These are phyloP conservation scores for Phylloporus sp. DNA, from an alignment of 768 basidiomycete species.

Conservation along the genomic window DNA sequence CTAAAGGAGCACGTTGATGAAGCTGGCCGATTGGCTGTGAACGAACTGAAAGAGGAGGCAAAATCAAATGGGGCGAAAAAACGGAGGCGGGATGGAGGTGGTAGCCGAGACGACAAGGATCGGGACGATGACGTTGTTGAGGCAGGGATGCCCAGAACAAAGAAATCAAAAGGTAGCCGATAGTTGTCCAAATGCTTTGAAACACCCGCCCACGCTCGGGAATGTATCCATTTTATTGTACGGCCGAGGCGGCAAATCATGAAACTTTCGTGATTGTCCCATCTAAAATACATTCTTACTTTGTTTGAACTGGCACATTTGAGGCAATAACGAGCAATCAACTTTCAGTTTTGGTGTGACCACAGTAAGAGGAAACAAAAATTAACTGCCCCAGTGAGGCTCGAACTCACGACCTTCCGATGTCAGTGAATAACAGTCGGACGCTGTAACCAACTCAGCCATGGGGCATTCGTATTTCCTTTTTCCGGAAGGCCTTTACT, in stretches of 20 bases:
- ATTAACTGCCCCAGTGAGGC: constrained; percentile 54
- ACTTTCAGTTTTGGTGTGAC: no score
- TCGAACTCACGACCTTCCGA: constrained; percentile 70
- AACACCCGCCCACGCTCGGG: no score
- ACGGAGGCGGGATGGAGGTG: constrained; percentile 42
- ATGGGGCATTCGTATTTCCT: constrained; percentile 48
- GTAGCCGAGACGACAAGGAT: constrained; percentile 71
- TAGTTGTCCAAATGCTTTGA: constrained; percentile 12
- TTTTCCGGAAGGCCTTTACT: background rate
- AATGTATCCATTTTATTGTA: no score
- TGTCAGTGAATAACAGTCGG: constrained; percentile 58
- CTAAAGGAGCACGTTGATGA: constrained; percentile 87
- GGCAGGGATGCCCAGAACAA: constrained; percentile 74
- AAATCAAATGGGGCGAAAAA: constrained; percentile 47
- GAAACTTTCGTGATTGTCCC: no score
- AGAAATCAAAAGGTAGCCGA: constrained; percentile 49
- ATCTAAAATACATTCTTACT: no score
- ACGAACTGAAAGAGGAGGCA: constrained; percentile 76
- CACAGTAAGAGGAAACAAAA: background rate
- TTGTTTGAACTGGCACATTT: no score
- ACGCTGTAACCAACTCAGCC: constrained; percentile 77
- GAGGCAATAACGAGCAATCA: no score
- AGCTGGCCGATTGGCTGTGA: constrained; percentile 70
- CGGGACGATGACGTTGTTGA: constrained; percentile 91
- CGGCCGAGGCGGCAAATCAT: no score